These are phyloP conservation scores for Coemansia sp. DNA, from an alignment of 192 early-diverging fungal genomes.

Conservation along the genomic window DNA sequence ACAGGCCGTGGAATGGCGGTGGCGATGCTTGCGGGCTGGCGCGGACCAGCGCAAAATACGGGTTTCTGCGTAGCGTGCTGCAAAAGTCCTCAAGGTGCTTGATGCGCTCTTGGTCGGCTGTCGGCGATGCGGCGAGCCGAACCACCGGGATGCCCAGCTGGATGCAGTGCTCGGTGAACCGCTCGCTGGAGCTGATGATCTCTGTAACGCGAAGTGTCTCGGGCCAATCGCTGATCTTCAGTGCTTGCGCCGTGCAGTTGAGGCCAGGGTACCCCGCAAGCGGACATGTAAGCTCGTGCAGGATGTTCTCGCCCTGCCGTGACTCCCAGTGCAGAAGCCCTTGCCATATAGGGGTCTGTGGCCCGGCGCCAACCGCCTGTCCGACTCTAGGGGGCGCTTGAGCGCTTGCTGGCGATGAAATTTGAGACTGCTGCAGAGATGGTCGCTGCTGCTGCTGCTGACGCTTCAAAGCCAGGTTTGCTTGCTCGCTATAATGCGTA, in stretches of 20 bases:
- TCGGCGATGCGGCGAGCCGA: conserved; percentile 22
- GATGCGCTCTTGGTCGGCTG: conserved; percentile 15
- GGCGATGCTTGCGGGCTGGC: conserved; percentile 4
- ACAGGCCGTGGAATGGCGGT: conserved; percentile 28
- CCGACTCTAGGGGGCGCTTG: conserved; percentile 9
- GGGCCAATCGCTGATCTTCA: conserved; percentile 46
- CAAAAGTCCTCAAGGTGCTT: conserved; percentile 52
- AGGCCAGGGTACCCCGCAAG: conserved; percentile 25
- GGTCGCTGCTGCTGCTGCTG: conserved; percentile 21
- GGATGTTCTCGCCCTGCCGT: conserved; percentile 17
- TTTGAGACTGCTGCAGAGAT: conserved; percentile 11
- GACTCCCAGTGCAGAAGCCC: conserved; percentile 45
- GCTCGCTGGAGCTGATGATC: conserved; percentile 17
- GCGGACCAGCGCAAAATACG: conserved; percentile 28
- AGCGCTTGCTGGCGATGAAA: conserved; percentile 10
- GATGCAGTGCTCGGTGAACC: conserved; percentile 40
- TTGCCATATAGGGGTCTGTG: conserved; percentile 24
- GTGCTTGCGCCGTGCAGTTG: conserved; percentile 22
- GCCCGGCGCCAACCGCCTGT: neutral
- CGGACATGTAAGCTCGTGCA: conserved; percentile 30
- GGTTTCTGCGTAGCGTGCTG: conserved; percentile 33
- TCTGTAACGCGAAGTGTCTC: conserved; percentile 25
- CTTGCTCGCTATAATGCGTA: conserved; percentile 14
- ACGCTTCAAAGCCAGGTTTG: neutral
- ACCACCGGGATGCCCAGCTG: conserved; percentile 25